These are phyloP conservation scores for Xylaria cubensis DNA, from an alignment of 495 filamentous ascomycete genomes.

Conservation along the genomic window DNA sequence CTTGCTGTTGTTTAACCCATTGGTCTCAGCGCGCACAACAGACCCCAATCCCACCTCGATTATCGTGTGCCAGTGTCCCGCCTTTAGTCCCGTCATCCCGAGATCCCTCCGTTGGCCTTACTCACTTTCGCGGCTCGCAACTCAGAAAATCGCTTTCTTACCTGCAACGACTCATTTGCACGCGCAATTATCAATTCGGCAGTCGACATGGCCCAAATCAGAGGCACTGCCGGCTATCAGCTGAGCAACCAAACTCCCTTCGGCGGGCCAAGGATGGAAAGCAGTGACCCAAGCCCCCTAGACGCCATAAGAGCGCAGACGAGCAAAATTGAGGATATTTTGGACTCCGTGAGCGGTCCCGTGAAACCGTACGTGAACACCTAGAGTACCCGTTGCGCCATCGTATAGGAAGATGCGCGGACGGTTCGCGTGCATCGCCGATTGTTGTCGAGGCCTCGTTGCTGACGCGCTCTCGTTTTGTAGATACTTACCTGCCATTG, in stretches of 20 bases:
- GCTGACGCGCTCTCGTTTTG: constrained; percentile 37
- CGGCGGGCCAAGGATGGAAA: constrained; percentile 63
- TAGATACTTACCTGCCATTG: constrained; percentile 93
- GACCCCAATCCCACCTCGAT: constrained; percentile 6
- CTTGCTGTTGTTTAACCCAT: background rate
- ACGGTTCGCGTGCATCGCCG: background rate
- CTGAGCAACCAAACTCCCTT: constrained; percentile 80
- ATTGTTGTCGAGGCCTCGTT: constrained; percentile 11
- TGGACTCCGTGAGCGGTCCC: constrained; percentile 89
- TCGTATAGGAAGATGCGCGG: constrained; percentile 7
- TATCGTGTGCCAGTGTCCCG: constrained; percentile 6
- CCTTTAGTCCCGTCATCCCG: constrained; percentile 15
- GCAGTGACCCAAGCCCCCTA: constrained; percentile 81
- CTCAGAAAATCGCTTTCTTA: background rate
- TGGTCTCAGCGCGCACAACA: constrained; percentile 10
- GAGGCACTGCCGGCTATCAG: constrained; percentile 95
- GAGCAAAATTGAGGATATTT: constrained; percentile 94
- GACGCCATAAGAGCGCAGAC: constrained; percentile 93
- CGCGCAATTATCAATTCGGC: constrained; percentile 24
- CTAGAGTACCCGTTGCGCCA: constrained; percentile 11
- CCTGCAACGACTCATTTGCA: constrained; percentile 34
- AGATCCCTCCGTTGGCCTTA: constrained; percentile 9
- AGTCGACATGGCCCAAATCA: constrained; percentile 84
- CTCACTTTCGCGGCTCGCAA: background rate
- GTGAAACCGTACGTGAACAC: constrained; percentile 85